Conservation (phyloP, 495 filamentous ascomycete species). For the Penicillium desertorum region DNA sequence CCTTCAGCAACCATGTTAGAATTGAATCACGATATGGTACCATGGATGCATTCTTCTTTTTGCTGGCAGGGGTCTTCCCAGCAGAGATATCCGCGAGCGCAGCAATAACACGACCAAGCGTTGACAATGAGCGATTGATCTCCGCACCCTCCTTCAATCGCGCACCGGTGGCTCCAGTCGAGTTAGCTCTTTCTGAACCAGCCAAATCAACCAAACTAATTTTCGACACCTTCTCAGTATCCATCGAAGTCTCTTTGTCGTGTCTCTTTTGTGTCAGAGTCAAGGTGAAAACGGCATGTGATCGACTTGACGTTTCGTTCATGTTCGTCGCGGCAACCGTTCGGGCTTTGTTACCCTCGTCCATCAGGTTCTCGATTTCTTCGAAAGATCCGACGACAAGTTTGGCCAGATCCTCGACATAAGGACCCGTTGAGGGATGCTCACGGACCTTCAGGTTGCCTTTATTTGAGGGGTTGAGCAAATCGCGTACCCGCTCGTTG, state of each 20-base stretch:
- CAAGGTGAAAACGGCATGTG: conserved; percentile 96
- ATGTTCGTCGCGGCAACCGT: conserved; percentile 99
- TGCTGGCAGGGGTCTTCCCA: conserved; percentile 61
- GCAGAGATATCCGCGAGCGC: conserved; percentile 88
- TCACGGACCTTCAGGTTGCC: conserved; percentile 96
- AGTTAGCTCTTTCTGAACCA: conserved; percentile 93
- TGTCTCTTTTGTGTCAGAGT: conserved; percentile 93
- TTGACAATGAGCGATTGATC: conserved; percentile 96
- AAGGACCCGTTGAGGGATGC: conserved; percentile 95
- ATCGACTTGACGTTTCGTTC: conserved; percentile 99
- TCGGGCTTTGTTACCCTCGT: conserved; percentile 97
- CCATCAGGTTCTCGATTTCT: conserved; percentile 97
- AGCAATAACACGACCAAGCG: conserved; percentile 96
- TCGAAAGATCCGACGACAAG: conserved; percentile 94
- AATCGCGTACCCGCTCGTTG: conserved; percentile 95
- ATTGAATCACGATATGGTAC: conserved; percentile 98
- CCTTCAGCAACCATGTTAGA: conserved; percentile 95
- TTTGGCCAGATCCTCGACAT: conserved; percentile 97
- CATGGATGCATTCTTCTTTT: conserved; percentile 79
- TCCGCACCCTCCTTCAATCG: conserved; percentile 97
- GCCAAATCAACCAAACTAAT: conserved; percentile 98
- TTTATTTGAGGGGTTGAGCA: conserved; percentile 94
- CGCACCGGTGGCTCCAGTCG: conserved; percentile 93
- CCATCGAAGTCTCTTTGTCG: conserved; percentile 91
- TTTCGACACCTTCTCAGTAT: conserved; percentile 94